phyloP scores from a whole-genome alignment of 2,329 filamentous ascomycete species.

The Dothiorella sarmentorum region DNA sequence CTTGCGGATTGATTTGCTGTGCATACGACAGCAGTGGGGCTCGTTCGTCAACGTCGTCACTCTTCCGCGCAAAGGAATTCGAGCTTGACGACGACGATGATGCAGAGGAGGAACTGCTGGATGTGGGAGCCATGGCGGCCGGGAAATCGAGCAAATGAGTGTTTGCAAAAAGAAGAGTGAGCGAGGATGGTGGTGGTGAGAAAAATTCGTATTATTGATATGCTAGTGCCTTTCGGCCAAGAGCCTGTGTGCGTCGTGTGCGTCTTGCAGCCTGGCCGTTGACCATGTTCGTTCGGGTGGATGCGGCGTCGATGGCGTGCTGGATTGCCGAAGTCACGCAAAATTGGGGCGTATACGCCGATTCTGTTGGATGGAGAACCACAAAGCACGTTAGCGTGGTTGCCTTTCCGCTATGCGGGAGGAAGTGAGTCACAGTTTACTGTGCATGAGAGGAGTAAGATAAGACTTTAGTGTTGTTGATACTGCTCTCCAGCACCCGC shows the following conservation, averaged over 20 bases:
- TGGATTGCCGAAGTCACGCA: not conserved
- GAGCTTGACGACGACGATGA: not conserved
- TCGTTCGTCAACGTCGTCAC: not conserved
- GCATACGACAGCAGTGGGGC: not conserved
- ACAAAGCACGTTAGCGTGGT: no score
- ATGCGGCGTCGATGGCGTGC: constrained; percentile 8
- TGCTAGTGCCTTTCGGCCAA: not conserved
- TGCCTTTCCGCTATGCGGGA: no score
- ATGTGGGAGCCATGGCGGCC: not conserved
- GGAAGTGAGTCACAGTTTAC: no score
- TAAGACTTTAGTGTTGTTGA: no score
- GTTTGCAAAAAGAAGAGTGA: no score
- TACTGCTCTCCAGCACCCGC: no score
- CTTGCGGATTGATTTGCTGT: not conserved
- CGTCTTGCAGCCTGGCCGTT: no score
- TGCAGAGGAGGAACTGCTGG: not conserved
- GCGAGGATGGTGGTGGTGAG: not conserved
- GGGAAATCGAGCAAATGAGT: not conserved
- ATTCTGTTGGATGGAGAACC: no score
- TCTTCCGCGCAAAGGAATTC: not conserved
- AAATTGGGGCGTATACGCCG: no score
- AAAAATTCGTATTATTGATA: not conserved
- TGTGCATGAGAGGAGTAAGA: no score
- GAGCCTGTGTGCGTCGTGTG: no score
- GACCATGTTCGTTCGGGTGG: no score